Conservation (phyloP, 441 rosid species). For the Erodium moschatum region DNA sequence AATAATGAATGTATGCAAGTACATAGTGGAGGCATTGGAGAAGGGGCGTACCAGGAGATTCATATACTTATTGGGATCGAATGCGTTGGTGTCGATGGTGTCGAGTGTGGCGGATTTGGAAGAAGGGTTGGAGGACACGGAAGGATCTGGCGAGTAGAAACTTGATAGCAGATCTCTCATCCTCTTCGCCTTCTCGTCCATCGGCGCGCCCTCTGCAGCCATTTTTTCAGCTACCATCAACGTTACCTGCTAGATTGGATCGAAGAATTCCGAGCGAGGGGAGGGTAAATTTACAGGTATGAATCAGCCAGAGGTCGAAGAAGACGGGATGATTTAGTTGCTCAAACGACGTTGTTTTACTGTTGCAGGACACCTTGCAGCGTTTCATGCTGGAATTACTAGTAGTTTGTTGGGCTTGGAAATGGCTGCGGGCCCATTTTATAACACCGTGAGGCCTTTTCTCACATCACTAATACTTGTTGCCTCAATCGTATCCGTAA, state of each 20-base stretch:
- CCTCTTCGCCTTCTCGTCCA: conserved; percentile 97
- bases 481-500: no score
- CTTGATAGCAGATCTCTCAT: conserved; percentile 96
- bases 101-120: conserved; percentile 50
- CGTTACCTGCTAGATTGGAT: neutral
- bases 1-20: neutral
- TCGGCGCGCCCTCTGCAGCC: conserved; percentile 55
- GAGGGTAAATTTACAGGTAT: neutral
- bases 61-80: conserved; percentile 91
- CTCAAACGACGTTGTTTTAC: neutral
- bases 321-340: conserved; percentile 8
- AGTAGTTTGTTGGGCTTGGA: neutral
- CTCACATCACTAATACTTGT: no score
- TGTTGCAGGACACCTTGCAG: neutral
- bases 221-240: conserved; percentile 21
- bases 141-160: conserved; percentile 88
- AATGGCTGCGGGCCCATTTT: neutral
- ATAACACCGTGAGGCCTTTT: no score
- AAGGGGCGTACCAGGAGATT: conserved; percentile 53
- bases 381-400: neutral
- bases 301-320: neutral
- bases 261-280: conserved; percentile 1
- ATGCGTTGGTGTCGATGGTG: conserved; percentile 63
- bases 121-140: conserved; percentile 35
- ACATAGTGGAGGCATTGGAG: conserved; percentile 8